Conservation (phyloP, 2,329 filamentous ascomycete genomes). For the Fusarium austroafricanum region DNA sequence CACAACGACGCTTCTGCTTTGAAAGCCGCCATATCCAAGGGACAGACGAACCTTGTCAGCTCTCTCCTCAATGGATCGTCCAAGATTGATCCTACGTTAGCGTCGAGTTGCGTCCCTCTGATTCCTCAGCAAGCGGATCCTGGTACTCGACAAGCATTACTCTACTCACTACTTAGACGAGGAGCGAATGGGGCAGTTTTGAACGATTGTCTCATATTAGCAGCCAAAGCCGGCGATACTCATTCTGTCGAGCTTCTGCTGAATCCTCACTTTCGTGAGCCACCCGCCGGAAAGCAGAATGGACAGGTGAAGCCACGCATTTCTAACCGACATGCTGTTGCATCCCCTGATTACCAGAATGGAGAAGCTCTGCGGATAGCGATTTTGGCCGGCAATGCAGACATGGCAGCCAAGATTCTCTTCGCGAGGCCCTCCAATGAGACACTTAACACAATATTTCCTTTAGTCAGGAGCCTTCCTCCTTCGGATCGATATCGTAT, state of each 20-base stretch:
- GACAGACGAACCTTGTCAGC: conserved; percentile 60
- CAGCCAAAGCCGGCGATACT: conserved; percentile 60
- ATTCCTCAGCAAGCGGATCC: conserved; percentile 60
- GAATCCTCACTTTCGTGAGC: conserved; percentile 58
- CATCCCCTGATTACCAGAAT: conserved; percentile 64
- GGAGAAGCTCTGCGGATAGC: conserved; percentile 64
- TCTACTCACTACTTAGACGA: conserved; percentile 61
- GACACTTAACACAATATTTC: conserved; percentile 62
- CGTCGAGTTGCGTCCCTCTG: conserved; percentile 62
- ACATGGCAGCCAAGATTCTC: conserved; percentile 61
- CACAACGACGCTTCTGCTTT: conserved; percentile 63
- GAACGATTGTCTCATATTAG: conserved; percentile 63
- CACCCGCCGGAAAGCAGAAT: conserved; percentile 27
- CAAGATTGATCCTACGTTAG: conserved; percentile 56
- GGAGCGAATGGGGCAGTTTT: conserved; percentile 62
- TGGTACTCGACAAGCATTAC: conserved; percentile 58
- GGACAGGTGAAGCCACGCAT: conserved; percentile 46
- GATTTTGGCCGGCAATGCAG: conserved; percentile 57
- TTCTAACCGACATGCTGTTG: conserved; percentile 59
- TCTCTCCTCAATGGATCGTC: conserved; percentile 60
- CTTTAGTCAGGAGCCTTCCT: conserved; percentile 58
- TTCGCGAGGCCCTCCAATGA: conserved; percentile 59
- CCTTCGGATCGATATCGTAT: conserved; percentile 59
- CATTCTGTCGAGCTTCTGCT: conserved; percentile 63
- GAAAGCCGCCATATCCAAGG: conserved; percentile 59